These are phyloP conservation scores for Friedmanniomyces simplex DNA, from an alignment of 495 filamentous ascomycete genomes.

Conservation along the genomic window DNA sequence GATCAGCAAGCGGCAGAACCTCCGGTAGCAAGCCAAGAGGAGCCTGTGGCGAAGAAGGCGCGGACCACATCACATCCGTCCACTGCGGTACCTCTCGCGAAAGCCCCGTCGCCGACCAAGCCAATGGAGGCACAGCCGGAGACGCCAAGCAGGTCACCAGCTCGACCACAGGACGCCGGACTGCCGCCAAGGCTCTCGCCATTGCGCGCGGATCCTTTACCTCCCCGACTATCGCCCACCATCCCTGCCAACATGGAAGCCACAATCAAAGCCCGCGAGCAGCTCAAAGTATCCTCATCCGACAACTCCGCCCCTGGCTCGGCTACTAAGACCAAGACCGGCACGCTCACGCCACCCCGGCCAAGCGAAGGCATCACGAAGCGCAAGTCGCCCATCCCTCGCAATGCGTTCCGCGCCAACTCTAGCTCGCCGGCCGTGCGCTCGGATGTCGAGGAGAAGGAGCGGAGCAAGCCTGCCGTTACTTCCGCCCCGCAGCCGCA, in stretches of 20 bases:
- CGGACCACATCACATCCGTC: not conserved
- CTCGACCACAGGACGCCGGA: not conserved
- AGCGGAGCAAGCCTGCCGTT: not conserved
- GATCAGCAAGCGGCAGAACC: not conserved
- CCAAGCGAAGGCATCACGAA: slow-evolving; percentile 2
- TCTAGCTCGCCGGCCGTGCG: slow-evolving; percentile 16
- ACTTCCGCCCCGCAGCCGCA: not conserved
- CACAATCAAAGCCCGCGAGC: slow-evolving; percentile 8
- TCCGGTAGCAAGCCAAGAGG: not conserved
- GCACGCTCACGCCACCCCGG: slow-evolving; percentile 7
- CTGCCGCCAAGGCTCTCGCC: slow-evolving; percentile 16
- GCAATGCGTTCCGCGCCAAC: slow-evolving; percentile 15
- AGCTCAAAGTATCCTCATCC: slow-evolving; percentile 3
- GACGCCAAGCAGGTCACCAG: not conserved
- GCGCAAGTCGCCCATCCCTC: slow-evolving; percentile 8
- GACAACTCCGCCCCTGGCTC: not conserved
- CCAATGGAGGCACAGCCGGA: not conserved
- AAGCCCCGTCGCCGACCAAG: not conserved
- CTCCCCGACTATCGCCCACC: slow-evolving; percentile 10
- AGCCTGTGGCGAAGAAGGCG: not conserved
- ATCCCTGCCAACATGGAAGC: slow-evolving; percentile 13
- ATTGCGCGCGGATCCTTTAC: not conserved
- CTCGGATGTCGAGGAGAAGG: slow-evolving; percentile 13
- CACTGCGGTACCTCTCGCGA: not conserved
- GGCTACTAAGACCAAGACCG: slow-evolving; percentile 13